Evolutionary conservation across 306 rosid species (phyloP).

Genomic region (Potentilla sterilis): DNA sequence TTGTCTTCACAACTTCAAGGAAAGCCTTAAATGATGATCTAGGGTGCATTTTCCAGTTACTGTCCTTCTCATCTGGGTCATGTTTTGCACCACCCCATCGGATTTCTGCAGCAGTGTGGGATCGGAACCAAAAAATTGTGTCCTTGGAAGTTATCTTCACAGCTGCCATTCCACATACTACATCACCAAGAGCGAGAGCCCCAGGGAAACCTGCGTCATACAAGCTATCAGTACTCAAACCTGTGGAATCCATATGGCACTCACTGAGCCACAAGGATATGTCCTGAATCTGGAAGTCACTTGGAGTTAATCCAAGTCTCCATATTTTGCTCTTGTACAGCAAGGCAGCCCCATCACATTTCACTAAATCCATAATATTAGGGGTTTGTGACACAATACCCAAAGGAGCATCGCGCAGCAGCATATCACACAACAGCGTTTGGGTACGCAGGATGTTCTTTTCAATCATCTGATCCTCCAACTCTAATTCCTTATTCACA

Average conservation of each 20-base stretch:
- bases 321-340: constrained; percentile 67
- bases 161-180: constrained; percentile 91
- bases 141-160: constrained; percentile 75
- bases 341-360: constrained; percentile 90
- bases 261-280: constrained; percentile 69
- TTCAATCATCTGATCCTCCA: constrained; percentile 78
- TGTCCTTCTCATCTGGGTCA: constrained; percentile 73
- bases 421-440: constrained; percentile 89
- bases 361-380: constrained; percentile 92
- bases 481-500: constrained; percentile 84
- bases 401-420: constrained; percentile 90
- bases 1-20: constrained; percentile 79
- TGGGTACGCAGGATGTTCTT: constrained; percentile 89
- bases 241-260: constrained; percentile 84
- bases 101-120: constrained; percentile 80
- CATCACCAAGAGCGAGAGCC: constrained; percentile 62
- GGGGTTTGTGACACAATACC: constrained; percentile 89
- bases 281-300: constrained; percentile 68
- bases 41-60: constrained; percentile 85
- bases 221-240: constrained; percentile 95
- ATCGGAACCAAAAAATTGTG: constrained; percentile 83
- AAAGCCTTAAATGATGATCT: constrained; percentile 97
- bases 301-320: constrained; percentile 75
- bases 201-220: constrained; percentile 84
- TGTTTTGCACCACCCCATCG: constrained; percentile 99